Conservation (phyloP, 345 rosid genomes). For the Rhizophora mangle region DNA sequence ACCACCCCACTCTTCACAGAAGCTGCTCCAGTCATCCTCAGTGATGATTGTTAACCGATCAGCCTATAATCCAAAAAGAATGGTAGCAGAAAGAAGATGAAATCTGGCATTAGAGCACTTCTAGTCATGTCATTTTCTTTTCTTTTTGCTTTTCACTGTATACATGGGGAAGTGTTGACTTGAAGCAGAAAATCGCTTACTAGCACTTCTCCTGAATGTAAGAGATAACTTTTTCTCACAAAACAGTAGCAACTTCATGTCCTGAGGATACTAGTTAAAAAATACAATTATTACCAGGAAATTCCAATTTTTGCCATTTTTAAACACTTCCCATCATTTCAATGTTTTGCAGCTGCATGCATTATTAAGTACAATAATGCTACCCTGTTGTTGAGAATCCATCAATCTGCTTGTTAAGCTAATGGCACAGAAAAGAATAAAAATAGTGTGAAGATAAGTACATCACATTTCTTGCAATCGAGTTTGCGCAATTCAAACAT, state of each 20-base stretch:
- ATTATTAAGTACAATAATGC: too few relatives aligned
- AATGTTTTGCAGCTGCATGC: too few relatives aligned
- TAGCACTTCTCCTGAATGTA: not conserved
- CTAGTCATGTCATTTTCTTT: not conserved
- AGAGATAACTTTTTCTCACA: not conserved
- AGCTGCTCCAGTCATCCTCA: constrained; percentile 81
- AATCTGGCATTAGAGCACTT: constrained; percentile 14
- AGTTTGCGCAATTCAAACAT: too few relatives aligned
- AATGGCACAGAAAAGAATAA: too few relatives aligned
- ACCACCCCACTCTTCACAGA: constrained; percentile 97
- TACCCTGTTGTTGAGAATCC: too few relatives aligned
- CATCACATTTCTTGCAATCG: too few relatives aligned
- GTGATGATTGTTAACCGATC: constrained; percentile 80
- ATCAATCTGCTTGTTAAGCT: too few relatives aligned
- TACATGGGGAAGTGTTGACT: not conserved
- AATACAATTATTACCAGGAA: too few relatives aligned
- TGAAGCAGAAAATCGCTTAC: not conserved
- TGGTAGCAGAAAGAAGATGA: constrained; percentile 13
- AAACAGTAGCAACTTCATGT: not conserved
- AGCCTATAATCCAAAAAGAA: constrained; percentile 53
- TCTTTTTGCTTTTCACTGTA: not conserved
- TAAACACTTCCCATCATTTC: too few relatives aligned
- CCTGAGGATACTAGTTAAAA: too few relatives aligned
- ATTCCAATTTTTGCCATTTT: too few relatives aligned
- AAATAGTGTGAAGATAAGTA: too few relatives aligned